Evolutionary conservation across 495 filamentous ascomycete species (phyloP).

Genomic region (Letharia columbiana): DNA sequence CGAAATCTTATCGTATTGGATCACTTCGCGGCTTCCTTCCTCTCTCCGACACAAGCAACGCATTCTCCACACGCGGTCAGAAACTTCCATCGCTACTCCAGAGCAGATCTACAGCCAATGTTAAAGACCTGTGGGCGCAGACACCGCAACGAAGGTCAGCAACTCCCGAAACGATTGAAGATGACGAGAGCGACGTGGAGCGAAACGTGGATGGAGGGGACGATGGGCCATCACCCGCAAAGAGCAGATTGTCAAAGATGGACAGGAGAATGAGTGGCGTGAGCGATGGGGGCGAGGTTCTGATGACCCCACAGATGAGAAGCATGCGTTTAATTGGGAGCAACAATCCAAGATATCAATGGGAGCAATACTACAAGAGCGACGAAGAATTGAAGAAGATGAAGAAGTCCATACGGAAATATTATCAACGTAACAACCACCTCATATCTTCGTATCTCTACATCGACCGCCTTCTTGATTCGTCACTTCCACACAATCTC

Average conservation of each 20-base stretch:
- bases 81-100: conserved; percentile 27
- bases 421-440: conserved; percentile 76
- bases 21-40: conserved; percentile 26
- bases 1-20: conserved; percentile 18
- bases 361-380: conserved; percentile 64
- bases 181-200: conserved; percentile 23
- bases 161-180: conserved; percentile 12
- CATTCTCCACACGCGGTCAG: conserved; percentile 28
- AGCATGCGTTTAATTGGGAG: conserved; percentile 71
- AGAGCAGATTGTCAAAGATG: conserved; percentile 12
- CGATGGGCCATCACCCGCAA: conserved; percentile 1
- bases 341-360: conserved; percentile 64
- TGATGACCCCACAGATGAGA: conserved; percentile 63
- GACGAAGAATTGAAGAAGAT: conserved; percentile 55
- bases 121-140: conserved; percentile 18
- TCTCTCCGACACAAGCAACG: conserved; percentile 23
- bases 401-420: conserved; percentile 60
- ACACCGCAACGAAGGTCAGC: conserved; percentile 19
- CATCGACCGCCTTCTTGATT: conserved; percentile 85
- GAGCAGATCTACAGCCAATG: conserved; percentile 24
- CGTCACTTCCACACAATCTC: conserved; percentile 73
- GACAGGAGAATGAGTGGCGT: conserved; percentile 30
- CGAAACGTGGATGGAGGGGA: conserved; percentile 14
- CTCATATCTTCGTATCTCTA: conserved; percentile 83
- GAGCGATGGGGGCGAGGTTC: conserved; percentile 34